Conservation (phyloP, 1,139 yeast species). For the Taphrina wiesneri region DNA sequence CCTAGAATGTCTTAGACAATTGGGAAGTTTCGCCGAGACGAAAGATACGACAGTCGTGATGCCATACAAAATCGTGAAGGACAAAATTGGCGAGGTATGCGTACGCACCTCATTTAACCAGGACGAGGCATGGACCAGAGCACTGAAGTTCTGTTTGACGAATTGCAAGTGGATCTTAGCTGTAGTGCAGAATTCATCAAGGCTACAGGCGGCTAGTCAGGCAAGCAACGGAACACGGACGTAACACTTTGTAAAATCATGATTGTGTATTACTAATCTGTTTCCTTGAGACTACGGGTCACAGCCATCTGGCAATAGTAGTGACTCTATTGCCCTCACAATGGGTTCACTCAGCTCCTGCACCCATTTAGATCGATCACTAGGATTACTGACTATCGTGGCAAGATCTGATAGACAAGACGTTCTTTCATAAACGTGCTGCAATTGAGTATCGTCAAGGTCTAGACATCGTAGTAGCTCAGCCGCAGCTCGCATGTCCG, state of each 20-base stretch:
- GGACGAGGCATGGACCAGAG: constrained; percentile 74
- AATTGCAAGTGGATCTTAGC: constrained; percentile 54
- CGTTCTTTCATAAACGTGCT: neutral
- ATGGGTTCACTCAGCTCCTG: constrained; percentile 1
- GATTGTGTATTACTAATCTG: too few species aligned
- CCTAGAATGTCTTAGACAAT: constrained; percentile 61
- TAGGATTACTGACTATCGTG: neutral
- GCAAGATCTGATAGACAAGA: constrained; percentile 5
- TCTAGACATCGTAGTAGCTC: constrained; percentile 1
- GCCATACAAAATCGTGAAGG: constrained; percentile 68
- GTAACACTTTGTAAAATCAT: too few species aligned
- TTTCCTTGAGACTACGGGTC: too few species aligned
- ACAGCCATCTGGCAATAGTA: neutral
- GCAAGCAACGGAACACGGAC: neutral
- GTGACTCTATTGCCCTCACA: neutral
- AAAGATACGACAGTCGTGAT: constrained; percentile 54
- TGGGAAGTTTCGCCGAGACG: constrained; percentile 54
- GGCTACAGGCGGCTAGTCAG: neutral
- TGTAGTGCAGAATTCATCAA: constrained; percentile 1
- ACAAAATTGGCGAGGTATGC: constrained; percentile 74
- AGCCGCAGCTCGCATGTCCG: neutral
- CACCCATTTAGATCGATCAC: neutral
- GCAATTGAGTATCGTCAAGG: constrained; percentile 9
- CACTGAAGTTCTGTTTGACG: constrained; percentile 78
- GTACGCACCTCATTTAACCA: constrained; percentile 67